Percentiles rank a stretch among this genome's conserved stretches.
Evolutionary conservation across 2,329 filamentous ascomycete genomes (phyloP).

Genomic region (Ophiostoma sp.): DNA sequence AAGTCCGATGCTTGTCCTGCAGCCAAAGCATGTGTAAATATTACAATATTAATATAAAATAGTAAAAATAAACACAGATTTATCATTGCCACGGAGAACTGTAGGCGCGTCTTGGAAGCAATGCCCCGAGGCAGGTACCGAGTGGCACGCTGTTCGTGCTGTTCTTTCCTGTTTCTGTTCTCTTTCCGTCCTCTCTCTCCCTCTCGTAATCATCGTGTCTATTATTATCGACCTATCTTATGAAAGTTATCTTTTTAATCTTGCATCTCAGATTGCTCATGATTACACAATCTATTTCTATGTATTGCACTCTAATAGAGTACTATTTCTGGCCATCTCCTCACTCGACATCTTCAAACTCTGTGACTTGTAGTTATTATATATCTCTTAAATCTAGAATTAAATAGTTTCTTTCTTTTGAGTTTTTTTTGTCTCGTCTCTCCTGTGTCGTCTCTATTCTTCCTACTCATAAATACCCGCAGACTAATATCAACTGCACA

Average conservation of each 20-base stretch:
- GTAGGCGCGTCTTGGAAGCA: background rate
- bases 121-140: slow-evolving; percentile 2
- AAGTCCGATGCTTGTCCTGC: background rate
- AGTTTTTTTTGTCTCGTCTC: background rate
- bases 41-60: too few relatives aligned
- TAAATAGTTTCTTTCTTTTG: background rate
- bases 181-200: background rate
- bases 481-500: background rate
- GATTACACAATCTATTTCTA: too few relatives aligned
- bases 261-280: too few relatives aligned
- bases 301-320: background rate
- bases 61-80: too few relatives aligned
- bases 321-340: background rate
- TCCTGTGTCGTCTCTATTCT: background rate
- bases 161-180: background rate
- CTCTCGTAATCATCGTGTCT: background rate
- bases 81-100: background rate
- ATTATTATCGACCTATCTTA: background rate
- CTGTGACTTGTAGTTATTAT: background rate
- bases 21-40: background rate
- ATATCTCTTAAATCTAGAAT: background rate
- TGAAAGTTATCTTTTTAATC: too few relatives aligned
- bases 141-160: background rate
- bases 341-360: background rate
- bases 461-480: background rate